These are phyloP conservation scores for Canavalia ensiformis DNA, from an alignment of 306 rosid species.

Conservation along the genomic window DNA sequence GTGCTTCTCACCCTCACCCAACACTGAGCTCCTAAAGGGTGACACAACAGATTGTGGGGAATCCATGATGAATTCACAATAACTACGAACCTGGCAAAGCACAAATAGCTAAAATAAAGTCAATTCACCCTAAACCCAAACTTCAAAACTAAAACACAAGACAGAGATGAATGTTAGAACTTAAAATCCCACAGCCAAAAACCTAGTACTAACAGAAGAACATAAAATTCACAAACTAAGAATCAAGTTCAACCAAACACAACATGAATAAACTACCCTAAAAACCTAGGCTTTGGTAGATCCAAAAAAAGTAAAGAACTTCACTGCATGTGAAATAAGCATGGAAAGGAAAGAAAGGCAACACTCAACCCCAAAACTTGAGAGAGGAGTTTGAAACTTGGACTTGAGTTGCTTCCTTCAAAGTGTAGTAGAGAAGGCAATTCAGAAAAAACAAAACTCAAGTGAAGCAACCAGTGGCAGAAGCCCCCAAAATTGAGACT, in stretches of 20 bases:
- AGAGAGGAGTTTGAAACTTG: conserved; percentile 38
- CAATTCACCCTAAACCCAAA: conserved; percentile 38
- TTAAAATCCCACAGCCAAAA: conserved; percentile 23
- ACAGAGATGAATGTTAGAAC: conserved; percentile 34
- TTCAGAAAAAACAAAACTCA: conserved; percentile 37
- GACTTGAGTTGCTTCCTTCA: conserved; percentile 44
- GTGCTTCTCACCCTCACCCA: conserved; percentile 67
- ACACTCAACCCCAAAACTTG: conserved; percentile 25
- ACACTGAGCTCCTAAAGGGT: conserved; percentile 68
- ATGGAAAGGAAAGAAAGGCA: conserved; percentile 25
- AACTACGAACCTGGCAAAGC: conserved; percentile 56
- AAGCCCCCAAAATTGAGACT: conserved; percentile 49
- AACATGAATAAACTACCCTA: conserved; percentile 13
- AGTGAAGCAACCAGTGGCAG: conserved; percentile 31
- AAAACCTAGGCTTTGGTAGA: conserved; percentile 44
- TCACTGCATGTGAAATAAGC: conserved; percentile 34
- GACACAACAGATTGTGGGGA: conserved; percentile 97
- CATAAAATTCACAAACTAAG: conserved; percentile 11
- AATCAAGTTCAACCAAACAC: conserved; percentile 27
- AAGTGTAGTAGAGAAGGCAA: conserved; percentile 42
- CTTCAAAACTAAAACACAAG: conserved; percentile 31
- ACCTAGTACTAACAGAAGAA: conserved; percentile 15
- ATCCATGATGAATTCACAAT: conserved; percentile 60
- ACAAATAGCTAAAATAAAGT: conserved; percentile 40
- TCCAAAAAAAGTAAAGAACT: conserved; percentile 41